phyloP scores from a whole-genome alignment of 495 filamentous ascomycete species.

The Talaromyces nanjingensis region DNA sequence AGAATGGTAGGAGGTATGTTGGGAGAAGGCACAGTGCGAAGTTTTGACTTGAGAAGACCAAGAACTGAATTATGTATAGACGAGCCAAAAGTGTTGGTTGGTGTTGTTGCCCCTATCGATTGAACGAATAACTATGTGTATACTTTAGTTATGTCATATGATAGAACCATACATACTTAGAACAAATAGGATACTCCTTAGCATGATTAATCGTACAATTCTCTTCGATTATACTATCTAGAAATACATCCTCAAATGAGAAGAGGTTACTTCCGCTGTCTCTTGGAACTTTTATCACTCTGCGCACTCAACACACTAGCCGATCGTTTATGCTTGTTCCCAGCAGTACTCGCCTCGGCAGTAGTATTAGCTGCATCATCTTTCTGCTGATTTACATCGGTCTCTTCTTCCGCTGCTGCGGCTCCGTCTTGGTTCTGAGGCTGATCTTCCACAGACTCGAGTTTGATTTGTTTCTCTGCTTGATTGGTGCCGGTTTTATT shows the following conservation, averaged over 20 bases:
- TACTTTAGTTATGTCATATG: background rate
- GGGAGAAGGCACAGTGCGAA: slow-evolving; percentile 3
- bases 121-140: background rate
- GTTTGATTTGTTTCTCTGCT: slow-evolving; percentile 15
- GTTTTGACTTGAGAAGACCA: background rate
- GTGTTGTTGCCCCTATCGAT: background rate
- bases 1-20: background rate
- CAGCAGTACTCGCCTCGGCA: slow-evolving; percentile 10
- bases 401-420: background rate
- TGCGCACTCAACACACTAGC: slow-evolving; percentile 63
- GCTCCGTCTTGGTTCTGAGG: background rate
- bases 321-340: slow-evolving; percentile 56
- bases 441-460: slow-evolving; percentile 6
- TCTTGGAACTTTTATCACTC: slow-evolving; percentile 66
- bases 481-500: slow-evolving; percentile 11
- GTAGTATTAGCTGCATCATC: slow-evolving; percentile 11
- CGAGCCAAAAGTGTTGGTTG: background rate
- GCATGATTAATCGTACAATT: background rate
- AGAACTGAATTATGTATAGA: background rate
- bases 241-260: background rate
- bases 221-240: background rate
- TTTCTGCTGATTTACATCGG: slow-evolving; percentile 11
- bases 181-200: background rate
- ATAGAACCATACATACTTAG: background rate
- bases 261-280: slow-evolving; percentile 54